Percentiles rank a stretch among this genome's conserved stretches.
Conservation (phyloP, 805 yeast species). For the Hanseniaspora guilliermondii region DNA sequence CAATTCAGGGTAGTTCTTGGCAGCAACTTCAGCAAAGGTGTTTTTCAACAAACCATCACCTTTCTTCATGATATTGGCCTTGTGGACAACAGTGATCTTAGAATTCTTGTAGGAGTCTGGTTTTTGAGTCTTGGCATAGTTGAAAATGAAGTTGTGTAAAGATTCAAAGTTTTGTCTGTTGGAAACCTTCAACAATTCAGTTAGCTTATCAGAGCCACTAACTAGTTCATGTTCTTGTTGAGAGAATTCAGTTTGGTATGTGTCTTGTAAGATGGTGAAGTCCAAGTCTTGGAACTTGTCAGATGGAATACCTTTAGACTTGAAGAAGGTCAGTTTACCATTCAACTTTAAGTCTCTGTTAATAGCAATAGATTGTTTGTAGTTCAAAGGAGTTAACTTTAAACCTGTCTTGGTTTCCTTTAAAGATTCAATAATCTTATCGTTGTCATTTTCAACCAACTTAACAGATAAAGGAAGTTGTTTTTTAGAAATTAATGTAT, state of each 20-base stretch:
- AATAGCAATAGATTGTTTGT: constrained; percentile 57
- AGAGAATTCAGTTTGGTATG: constrained; percentile 97
- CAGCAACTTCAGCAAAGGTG: constrained; percentile 79
- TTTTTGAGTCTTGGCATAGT: constrained; percentile 46
- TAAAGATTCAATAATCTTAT: constrained; percentile 77
- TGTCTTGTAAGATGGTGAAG: constrained; percentile 91
- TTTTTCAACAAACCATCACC: constrained; percentile 96
- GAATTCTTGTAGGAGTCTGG: constrained; percentile 50
- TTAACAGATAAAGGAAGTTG: constrained; percentile 43
- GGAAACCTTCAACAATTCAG: constrained; percentile 58
- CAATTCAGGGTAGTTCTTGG: constrained; percentile 72
- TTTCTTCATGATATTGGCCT: constrained; percentile 97
- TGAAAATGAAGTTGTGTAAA: constrained; percentile 93
- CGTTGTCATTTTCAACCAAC: constrained; percentile 73
- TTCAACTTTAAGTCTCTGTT: constrained; percentile 93
- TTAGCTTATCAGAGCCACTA: constrained; percentile 66
- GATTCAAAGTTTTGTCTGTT: constrained; percentile 92
- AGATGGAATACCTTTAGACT: constrained; percentile 86
- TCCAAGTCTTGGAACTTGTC: constrained; percentile 81
- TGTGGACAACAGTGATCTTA: constrained; percentile 89
- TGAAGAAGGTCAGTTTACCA: constrained; percentile 88
- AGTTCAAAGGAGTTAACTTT: constrained; percentile 31
- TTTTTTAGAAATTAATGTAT: constrained; percentile 9
- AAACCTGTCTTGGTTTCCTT: constrained; percentile 95
- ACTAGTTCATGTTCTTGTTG: constrained; percentile 96